A percentile compares a stretch with the other conserved stretches of the same genome.
phyloP scores from a whole-genome alignment of 176 grass and related monocot genomes.

The Musa itinerans region DNA sequence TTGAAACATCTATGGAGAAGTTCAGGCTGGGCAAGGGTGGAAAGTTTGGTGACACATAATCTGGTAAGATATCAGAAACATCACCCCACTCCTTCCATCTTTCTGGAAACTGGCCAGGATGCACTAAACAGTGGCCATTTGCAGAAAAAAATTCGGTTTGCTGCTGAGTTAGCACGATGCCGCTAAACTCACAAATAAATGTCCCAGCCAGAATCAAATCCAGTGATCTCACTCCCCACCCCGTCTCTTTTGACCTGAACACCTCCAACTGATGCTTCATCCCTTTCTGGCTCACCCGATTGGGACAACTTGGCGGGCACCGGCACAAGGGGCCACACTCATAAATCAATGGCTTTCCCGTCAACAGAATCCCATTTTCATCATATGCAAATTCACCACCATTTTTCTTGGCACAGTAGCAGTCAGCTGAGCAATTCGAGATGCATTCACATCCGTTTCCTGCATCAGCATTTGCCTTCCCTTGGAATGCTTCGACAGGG shows the following conservation, averaged over 20 bases:
- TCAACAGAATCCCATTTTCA: conserved; percentile 43
- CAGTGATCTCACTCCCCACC: conserved; percentile 90
- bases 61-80: conserved; percentile 72
- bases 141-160: conserved; percentile 50
- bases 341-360: conserved; percentile 79
- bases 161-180: conserved; percentile 68
- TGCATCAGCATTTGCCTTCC: conserved; percentile 45
- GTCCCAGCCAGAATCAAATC: conserved; percentile 86
- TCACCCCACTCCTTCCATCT: conserved; percentile 96
- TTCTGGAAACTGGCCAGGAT: conserved; percentile 62
- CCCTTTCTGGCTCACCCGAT: conserved; percentile 91
- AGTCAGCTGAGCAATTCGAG: conserved; percentile 58
- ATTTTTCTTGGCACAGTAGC: conserved; percentile 69
- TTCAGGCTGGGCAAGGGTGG: conserved; percentile 42
- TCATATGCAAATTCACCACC: conserved; percentile 89
- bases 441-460: conserved; percentile 69
- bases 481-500: conserved; percentile 57
- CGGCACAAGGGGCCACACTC: conserved; percentile 77
- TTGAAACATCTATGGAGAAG: conserved; percentile 87
- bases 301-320: conserved; percentile 66
- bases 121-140: conserved; percentile 70
- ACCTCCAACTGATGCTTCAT: conserved; percentile 67
- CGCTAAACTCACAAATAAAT: conserved; percentile 93
- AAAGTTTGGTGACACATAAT: conserved; percentile 51
- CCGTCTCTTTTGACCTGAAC: conserved; percentile 82